A percentile compares a stretch with the other conserved stretches of the same genome.
Conservation (phyloP, 805 yeast genomes). For the Pichia insulana region DNA sequence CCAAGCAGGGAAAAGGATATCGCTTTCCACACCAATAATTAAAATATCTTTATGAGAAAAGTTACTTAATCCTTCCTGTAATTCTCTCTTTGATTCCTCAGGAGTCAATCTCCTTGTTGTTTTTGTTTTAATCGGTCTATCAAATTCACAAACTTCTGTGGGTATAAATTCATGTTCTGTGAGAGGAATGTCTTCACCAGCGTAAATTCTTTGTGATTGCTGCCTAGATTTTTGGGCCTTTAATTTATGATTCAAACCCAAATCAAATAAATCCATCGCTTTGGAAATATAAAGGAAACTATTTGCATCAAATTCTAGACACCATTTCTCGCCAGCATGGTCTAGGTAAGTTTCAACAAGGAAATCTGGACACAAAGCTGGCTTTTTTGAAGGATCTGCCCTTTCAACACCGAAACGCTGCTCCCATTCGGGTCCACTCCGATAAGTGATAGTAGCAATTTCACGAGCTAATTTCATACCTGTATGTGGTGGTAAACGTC, state of each 20-base stretch:
- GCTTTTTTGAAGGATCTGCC: slow-evolving; percentile 67
- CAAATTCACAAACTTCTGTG: slow-evolving; percentile 30
- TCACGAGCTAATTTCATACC: slow-evolving; percentile 94
- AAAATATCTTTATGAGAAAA: slow-evolving; percentile 58
- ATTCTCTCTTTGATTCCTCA: slow-evolving; percentile 53
- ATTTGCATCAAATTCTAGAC: slow-evolving; percentile 84
- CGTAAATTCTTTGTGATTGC: slow-evolving; percentile 28
- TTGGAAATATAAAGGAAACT: slow-evolving; percentile 80
- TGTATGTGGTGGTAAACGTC: slow-evolving; percentile 73
- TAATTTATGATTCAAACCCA: slow-evolving; percentile 43
- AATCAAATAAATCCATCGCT: slow-evolving; percentile 91
- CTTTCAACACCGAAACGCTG: slow-evolving; percentile 82
- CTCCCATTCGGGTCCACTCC: slow-evolving; percentile 98
- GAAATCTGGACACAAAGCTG: slow-evolving; percentile 90
- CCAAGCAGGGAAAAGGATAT: slow-evolving; percentile 88
- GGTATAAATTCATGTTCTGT: slow-evolving; percentile 24
- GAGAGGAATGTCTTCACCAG: slow-evolving; percentile 19
- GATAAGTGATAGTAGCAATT: slow-evolving; percentile 86
- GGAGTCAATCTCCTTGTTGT: slow-evolving; percentile 37
- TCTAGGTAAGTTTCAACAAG: slow-evolving; percentile 87
- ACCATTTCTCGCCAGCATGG: slow-evolving; percentile 92
- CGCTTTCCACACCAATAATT: slow-evolving; percentile 89
- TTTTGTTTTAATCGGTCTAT: slow-evolving; percentile 46
- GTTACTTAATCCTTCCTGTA: slow-evolving; percentile 54
- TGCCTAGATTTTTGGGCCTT: slow-evolving; percentile 35